These are phyloP conservation scores for Paramecium bursaria DNA, from an alignment of 73 alveolate genomes.

Conservation along the genomic window DNA sequence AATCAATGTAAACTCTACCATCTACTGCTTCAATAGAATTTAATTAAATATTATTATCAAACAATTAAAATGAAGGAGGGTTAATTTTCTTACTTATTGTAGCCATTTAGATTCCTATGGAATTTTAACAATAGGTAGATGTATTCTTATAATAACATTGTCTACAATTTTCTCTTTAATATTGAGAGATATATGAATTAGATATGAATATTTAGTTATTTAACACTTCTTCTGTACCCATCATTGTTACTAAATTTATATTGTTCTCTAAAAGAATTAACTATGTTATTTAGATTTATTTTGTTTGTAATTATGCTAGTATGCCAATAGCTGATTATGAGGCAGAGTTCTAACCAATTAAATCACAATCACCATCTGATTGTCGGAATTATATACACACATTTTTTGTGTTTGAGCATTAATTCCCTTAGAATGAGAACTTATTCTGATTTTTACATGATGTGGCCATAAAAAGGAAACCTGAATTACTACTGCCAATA, in stretches of 20 bases:
- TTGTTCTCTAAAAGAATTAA: neutral
- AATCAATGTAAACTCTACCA: slow-evolving; percentile 1
- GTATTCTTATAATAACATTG: slow-evolving; percentile 6
- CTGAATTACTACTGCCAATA: slow-evolving; percentile 28
- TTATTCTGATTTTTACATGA: slow-evolving; percentile 5
- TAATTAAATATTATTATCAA: slow-evolving; percentile 7
- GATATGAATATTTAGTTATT: neutral
- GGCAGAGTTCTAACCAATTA: neutral
- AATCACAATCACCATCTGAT: slow-evolving; percentile 2
- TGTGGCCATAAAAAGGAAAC: slow-evolving; percentile 48
- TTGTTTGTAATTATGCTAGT: neutral
- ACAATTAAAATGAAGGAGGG: slow-evolving; percentile 21
- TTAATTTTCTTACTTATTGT: slow-evolving; percentile 4
- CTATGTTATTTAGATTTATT: neutral
- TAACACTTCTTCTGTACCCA: neutral
- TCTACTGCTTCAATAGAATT: slow-evolving; percentile 32
- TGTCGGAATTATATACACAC: slow-evolving; percentile 13
- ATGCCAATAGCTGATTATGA: slow-evolving; percentile 17
- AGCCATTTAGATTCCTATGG: slow-evolving; percentile 28
- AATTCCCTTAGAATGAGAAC: slow-evolving; percentile 15
- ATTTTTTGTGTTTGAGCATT: slow-evolving; percentile 15
- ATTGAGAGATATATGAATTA: neutral
- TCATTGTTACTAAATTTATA: neutral
- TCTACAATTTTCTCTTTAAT: neutral
- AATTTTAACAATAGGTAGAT: neutral